phyloP scores from a whole-genome alignment of 805 yeast genomes.

The Danielia reshetovae region DNA sequence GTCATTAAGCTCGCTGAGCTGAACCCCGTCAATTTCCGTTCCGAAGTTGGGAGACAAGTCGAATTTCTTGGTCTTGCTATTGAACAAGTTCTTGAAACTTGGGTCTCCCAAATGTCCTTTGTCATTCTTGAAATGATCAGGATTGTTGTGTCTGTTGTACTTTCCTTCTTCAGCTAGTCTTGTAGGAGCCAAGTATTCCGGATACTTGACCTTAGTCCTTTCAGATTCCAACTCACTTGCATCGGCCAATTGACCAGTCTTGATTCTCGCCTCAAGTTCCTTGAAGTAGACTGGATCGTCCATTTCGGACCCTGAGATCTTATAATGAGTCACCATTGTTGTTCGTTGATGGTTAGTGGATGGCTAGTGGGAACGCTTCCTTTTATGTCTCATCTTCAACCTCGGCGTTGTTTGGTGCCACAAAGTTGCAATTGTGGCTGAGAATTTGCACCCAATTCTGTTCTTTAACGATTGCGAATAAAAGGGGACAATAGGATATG shows the following conservation, averaged over 20 bases:
- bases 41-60: constrained; percentile 24
- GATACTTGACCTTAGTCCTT: constrained; percentile 16
- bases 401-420: no score
- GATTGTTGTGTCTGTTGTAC: constrained; percentile 15
- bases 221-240: constrained; percentile 6
- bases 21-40: constrained; percentile 22
- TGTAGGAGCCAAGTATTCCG: constrained; percentile 16
- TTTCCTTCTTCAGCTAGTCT: constrained; percentile 16
- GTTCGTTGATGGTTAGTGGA: no score
- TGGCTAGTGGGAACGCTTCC: no score
- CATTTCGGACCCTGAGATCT: constrained; percentile 5
- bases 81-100: constrained; percentile 15
- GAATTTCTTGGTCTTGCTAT: constrained; percentile 8
- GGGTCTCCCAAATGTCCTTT: constrained; percentile 23
- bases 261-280: neutral
- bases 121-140: constrained; percentile 18
- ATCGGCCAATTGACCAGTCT: neutral
- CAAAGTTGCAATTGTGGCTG: no score
- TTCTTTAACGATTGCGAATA: no score
- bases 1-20: constrained; percentile 20
- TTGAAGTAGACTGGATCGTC: constrained; percentile 5
- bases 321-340: no score
- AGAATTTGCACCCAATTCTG: no score
- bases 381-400: no score
- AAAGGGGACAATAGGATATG: no score